Conservation (phyloP, 495 filamentous ascomycete genomes). For the Elaphomyces granulatus region DNA sequence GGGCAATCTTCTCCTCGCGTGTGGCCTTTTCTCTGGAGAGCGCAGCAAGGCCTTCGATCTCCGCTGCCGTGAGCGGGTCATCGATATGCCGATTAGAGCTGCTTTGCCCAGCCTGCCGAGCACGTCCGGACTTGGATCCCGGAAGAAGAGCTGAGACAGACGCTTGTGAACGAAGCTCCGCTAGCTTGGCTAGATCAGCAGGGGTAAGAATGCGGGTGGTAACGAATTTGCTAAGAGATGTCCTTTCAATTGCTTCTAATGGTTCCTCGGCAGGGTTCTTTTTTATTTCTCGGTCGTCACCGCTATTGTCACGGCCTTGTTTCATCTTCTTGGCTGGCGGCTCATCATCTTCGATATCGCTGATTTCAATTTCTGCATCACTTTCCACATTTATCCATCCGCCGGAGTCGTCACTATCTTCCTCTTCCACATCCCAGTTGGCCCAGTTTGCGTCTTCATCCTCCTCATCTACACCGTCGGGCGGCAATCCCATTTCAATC, state of each 20-base stretch:
- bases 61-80: slow-evolving; percentile 69
- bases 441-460: slow-evolving; percentile 58
- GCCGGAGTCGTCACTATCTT: slow-evolving; percentile 59
- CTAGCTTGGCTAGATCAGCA: slow-evolving; percentile 80
- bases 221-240: slow-evolving; percentile 43
- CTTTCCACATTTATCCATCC: slow-evolving; percentile 90
- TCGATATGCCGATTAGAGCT: slow-evolving; percentile 51
- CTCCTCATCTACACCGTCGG: slow-evolving; percentile 37
- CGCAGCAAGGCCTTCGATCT: slow-evolving; percentile 60
- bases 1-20: slow-evolving; percentile 67
- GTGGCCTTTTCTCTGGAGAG: slow-evolving; percentile 59
- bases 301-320: slow-evolving; percentile 15
- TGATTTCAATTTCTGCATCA: slow-evolving; percentile 65
- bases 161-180: slow-evolving; percentile 65
- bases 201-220: slow-evolving; percentile 82
- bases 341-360: slow-evolving; percentile 53
- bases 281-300: slow-evolving; percentile 1
- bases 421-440: slow-evolving; percentile 76
- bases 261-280: too few relatives aligned
- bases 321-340: slow-evolving; percentile 48
- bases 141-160: slow-evolving; percentile 48
- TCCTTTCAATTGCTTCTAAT: slow-evolving; percentile 11
- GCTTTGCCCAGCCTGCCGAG: slow-evolving; percentile 15
- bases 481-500: slow-evolving; percentile 45
- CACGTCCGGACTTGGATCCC: slow-evolving; percentile 27